phyloP scores from a whole-genome alignment of 106 monocot genomes.

The Platanthera guangdongensis region DNA sequence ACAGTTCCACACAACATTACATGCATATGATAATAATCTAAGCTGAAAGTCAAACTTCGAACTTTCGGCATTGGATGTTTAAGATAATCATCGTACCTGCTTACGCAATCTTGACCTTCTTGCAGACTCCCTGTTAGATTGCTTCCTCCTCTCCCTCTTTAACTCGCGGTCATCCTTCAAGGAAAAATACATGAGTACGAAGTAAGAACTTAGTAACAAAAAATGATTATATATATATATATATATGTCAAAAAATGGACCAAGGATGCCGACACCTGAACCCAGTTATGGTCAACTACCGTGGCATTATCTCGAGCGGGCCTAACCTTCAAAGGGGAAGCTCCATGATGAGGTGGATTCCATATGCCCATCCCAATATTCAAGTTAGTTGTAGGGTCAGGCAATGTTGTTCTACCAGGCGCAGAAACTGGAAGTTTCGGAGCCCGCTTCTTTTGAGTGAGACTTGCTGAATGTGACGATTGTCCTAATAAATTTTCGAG shows the following conservation, averaged over 20 bases:
- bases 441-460: conserved; percentile 27
- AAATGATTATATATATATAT: not conserved
- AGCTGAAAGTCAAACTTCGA: no score
- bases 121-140: conserved; percentile 95
- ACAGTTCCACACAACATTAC: not conserved
- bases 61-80: not conserved
- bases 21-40: no score
- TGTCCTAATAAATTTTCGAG: conserved; percentile 17
- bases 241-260: not conserved
- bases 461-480: conserved; percentile 25
- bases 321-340: conserved; percentile 18
- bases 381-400: conserved; percentile 39
- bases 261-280: conserved; percentile 2
- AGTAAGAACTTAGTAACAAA: not conserved
- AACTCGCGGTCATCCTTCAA: conserved; percentile 73
- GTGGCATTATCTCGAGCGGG: conserved; percentile 9
- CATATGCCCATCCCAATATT: conserved; percentile 60
- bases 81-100: conserved; percentile 38
- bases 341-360: conserved; percentile 27
- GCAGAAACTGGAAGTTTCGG: conserved; percentile 59
- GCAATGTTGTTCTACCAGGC: conserved; percentile 40
- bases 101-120: conserved; percentile 89
- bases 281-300: conserved; percentile 19
- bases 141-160: conserved; percentile 83
- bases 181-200: not conserved